These are phyloP conservation scores for Conringia planisiliqua DNA, from an alignment of 345 rosid genomes.

Conservation along the genomic window DNA sequence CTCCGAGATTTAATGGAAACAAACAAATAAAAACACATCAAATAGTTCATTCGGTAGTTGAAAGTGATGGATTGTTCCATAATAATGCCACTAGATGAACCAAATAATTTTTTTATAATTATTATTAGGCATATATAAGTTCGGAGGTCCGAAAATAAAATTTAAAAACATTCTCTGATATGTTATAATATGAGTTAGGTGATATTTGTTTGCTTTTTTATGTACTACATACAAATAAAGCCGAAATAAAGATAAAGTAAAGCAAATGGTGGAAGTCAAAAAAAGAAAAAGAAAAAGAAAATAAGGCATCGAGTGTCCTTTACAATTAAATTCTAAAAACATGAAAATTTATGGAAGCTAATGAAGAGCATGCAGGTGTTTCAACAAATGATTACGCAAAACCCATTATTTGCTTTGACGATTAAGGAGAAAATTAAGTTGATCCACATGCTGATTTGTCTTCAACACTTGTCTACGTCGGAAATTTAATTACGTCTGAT, in stretches of 20 bases:
- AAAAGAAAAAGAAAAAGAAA: neutral
- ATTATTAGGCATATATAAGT: neutral
- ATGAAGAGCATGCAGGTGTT: neutral
- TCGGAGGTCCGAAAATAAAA: neutral
- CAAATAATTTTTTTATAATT: neutral
- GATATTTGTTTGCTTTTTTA: conserved; percentile 1
- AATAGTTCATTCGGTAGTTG: conserved; percentile 17
- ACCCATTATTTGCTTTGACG: conserved; percentile 14
- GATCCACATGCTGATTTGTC: conserved; percentile 28
- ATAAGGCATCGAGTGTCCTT: neutral
- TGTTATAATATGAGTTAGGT: conserved; percentile 14
- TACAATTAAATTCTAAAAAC: neutral
- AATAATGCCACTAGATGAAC: conserved; percentile 4
- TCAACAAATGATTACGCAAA: conserved; percentile 6
- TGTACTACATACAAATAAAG: neutral
- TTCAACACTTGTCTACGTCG: neutral
- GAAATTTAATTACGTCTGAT: neutral
- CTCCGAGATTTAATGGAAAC: neutral
- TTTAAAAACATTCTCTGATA: neutral
- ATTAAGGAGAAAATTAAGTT: neutral
- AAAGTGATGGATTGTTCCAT: conserved; percentile 16
- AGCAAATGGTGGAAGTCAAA: neutral
- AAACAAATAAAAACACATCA: neutral
- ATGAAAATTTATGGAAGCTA: neutral
- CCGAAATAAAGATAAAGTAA: neutral